phyloP scores from a whole-genome alignment of 2,329 filamentous ascomycete species.

The Pseudodiploospora longispora region DNA sequence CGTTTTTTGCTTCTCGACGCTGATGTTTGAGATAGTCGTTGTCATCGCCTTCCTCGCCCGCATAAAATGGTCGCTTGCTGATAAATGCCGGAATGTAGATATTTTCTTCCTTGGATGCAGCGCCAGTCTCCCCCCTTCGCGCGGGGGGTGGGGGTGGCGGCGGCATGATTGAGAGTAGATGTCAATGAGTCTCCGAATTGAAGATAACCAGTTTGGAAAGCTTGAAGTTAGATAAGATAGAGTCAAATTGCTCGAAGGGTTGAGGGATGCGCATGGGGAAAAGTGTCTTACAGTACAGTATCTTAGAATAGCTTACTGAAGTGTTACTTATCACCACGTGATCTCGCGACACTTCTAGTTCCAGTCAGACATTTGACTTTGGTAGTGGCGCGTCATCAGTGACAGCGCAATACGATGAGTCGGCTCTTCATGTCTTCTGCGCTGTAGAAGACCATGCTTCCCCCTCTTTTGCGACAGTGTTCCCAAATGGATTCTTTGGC shows the following conservation, averaged over 20 bases:
- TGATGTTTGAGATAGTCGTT: slow-evolving; percentile 96
- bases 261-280: neutral
- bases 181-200: neutral
- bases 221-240: neutral
- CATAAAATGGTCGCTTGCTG: slow-evolving; percentile 95
- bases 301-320: neutral
- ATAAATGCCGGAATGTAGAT: slow-evolving; percentile 98
- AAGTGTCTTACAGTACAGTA: neutral
- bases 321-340: slow-evolving; percentile 19
- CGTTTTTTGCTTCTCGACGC: slow-evolving; percentile 54
- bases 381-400: slow-evolving; percentile 1
- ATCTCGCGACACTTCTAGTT: slow-evolving; percentile 12
- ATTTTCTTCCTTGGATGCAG: slow-evolving; percentile 76
- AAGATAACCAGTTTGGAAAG: neutral
- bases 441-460: too few species aligned
- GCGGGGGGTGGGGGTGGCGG: slow-evolving; percentile 24
- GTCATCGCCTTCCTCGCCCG: slow-evolving; percentile 67
- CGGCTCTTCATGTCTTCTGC: too few species aligned
- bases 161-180: neutral
- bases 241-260: neutral
- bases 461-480: too few species aligned
- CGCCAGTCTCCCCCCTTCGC: slow-evolving; percentile 26
- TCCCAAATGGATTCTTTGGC: neutral
- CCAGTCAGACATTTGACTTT: too few species aligned
- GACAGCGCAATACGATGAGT: neutral